These are phyloP conservation scores for Pythium sukuiense DNA, from an alignment of 352 stramenopile species.

Conservation along the genomic window DNA sequence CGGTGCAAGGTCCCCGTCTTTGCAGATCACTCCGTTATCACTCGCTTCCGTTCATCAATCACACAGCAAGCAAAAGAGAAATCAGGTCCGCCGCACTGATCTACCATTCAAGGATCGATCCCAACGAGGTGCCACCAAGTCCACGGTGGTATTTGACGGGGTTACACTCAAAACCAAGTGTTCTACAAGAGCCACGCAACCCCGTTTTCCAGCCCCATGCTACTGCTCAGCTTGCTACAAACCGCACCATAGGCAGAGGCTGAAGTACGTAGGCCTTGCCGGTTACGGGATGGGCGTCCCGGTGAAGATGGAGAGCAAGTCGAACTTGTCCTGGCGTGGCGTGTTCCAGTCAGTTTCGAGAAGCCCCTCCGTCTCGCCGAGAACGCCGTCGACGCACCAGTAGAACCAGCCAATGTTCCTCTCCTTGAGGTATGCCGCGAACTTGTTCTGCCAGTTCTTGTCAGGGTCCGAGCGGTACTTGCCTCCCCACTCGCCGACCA, in stretches of 20 bases:
- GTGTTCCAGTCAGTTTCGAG: constrained; percentile 59
- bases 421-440: constrained; percentile 39
- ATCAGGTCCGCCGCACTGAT: no score
- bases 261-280: not conserved
- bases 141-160: not conserved
- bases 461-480: constrained; percentile 37
- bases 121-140: not conserved
- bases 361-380: constrained; percentile 56
- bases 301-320: constrained; percentile 42
- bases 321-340: constrained; percentile 41
- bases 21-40: not conserved
- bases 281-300: constrained; percentile 33
- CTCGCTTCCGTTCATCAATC: not conserved
- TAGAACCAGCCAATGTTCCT: constrained; percentile 46
- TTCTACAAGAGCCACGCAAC: not conserved
- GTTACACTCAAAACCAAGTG: not conserved
- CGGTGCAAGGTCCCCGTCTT: not conserved
- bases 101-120: not conserved
- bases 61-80: no score
- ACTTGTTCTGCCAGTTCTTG: constrained; percentile 47
- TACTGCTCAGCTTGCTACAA: not conserved
- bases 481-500: constrained; percentile 67
- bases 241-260: not conserved
- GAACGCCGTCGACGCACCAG: constrained; percentile 73
- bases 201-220: no score